phyloP scores from a whole-genome alignment of 352 stramenopile genomes.

The Phytophthora cactorum region DNA sequence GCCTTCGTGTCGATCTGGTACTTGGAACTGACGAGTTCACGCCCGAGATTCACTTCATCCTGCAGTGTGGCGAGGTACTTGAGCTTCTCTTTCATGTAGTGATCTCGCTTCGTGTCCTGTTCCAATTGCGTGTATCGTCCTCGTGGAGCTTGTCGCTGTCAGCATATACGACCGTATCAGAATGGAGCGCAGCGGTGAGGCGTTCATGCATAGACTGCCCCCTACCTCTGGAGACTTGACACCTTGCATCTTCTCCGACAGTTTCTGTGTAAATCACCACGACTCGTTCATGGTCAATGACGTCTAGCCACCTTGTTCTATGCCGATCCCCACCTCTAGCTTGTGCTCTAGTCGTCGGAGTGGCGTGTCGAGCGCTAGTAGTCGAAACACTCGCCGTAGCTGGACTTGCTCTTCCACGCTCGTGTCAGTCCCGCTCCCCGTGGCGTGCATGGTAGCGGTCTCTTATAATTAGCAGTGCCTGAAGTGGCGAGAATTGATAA shows the following conservation, averaged over 20 bases:
- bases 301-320: not conserved
- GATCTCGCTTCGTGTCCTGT: no score
- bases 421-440: slow-evolving; percentile 31
- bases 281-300: slow-evolving; percentile 1
- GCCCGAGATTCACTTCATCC: no score
- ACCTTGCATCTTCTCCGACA: slow-evolving; percentile 44
- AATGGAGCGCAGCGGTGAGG: not conserved
- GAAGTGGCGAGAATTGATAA: not conserved
- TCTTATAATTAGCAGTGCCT: slow-evolving; percentile 5
- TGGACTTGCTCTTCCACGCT: slow-evolving; percentile 85
- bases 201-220: not conserved
- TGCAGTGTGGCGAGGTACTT: no score
- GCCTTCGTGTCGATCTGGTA: slow-evolving; percentile 59
- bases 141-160: no score
- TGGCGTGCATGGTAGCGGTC: slow-evolving; percentile 24
- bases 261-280: slow-evolving; percentile 35
- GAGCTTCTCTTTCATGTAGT: no score
- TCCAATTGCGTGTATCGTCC: no score
- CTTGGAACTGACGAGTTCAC: slow-evolving; percentile 55
- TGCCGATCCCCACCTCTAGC: slow-evolving; percentile 47
- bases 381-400: slow-evolving; percentile 70
- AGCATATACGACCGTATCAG: no score
- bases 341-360: slow-evolving; percentile 67
- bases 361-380: slow-evolving; percentile 71
- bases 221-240: slow-evolving; percentile 27